Percentiles rank a stretch among this genome's conserved stretches.
Conservation (phyloP, 73 alveolate genomes). For the Paramecium bursaria region DNA sequence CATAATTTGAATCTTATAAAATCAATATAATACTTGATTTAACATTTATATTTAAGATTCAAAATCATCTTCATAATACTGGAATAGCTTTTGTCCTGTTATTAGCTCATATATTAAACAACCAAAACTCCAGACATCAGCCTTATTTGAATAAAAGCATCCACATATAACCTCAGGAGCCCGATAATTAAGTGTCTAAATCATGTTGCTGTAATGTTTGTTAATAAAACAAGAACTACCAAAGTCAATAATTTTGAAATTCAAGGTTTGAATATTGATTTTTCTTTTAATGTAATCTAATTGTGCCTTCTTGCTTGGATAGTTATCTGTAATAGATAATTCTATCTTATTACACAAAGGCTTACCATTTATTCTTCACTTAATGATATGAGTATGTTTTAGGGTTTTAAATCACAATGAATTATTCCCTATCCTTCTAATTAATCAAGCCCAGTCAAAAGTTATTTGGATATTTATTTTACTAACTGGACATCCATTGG, state of each 20-base stretch:
- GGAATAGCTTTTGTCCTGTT: conserved; percentile 42
- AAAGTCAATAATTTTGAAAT: conserved; percentile 81
- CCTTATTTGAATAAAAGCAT: background rate
- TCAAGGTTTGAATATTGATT: conserved; percentile 67
- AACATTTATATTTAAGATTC: no score
- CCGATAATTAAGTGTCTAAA: conserved; percentile 9
- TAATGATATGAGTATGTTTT: conserved; percentile 76
- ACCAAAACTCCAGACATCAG: conserved; percentile 59
- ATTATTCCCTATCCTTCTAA: conserved; percentile 77
- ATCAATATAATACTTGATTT: no score
- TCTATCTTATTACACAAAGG: conserved; percentile 73
- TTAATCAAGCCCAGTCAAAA: conserved; percentile 76
- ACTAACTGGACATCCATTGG: conserved; percentile 73
- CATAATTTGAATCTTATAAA: no score
- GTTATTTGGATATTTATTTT: conserved; percentile 65
- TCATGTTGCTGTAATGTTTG: conserved; percentile 76
- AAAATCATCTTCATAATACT: background rate
- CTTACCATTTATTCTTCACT: conserved; percentile 74
- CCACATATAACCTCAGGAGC: conserved; percentile 66
- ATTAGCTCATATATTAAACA: conserved; percentile 50
- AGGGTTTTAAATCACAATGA: conserved; percentile 81
- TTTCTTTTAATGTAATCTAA: background rate
- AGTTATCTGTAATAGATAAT: conserved; percentile 21
- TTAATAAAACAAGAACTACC: conserved; percentile 67
- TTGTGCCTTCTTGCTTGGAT: conserved; percentile 28